phyloP scores from a whole-genome alignment of 805 yeast species.

The Wickerhamomyces hampshirensis region DNA sequence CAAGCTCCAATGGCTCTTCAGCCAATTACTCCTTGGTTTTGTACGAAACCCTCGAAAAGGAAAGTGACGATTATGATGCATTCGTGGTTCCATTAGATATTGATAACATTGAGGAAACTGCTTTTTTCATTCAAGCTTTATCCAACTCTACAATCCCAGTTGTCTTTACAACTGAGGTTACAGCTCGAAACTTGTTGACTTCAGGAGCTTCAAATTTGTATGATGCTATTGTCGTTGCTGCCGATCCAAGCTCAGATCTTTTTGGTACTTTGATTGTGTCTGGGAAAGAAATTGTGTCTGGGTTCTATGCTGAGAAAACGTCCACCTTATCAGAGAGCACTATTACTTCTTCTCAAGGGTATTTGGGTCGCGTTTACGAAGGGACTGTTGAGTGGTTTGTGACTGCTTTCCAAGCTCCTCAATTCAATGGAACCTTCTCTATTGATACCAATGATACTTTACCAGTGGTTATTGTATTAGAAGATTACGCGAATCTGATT shows the following conservation, averaged over 20 bases:
- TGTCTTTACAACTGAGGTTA: constrained; percentile 48
- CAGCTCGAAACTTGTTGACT: constrained; percentile 45
- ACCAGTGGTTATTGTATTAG: constrained; percentile 38
- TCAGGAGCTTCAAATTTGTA: constrained; percentile 50
- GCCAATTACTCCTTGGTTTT: constrained; percentile 28
- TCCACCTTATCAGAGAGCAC: constrained; percentile 44
- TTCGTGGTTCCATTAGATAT: constrained; percentile 47
- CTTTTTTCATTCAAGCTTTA: constrained; percentile 40
- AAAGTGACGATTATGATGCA: constrained; percentile 32
- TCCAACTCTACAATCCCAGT: constrained; percentile 34
- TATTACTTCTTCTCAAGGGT: constrained; percentile 34
- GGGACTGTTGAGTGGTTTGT: constrained; percentile 38
- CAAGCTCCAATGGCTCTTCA: constrained; percentile 13
- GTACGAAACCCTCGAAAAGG: constrained; percentile 31
- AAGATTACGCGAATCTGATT: constrained; percentile 42
- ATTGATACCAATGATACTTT: constrained; percentile 10
- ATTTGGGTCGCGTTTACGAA: constrained; percentile 43
- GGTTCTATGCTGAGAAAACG: constrained; percentile 45
- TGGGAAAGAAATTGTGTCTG: constrained; percentile 40
- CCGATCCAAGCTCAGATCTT: constrained; percentile 30
- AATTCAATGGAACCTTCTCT: constrained; percentile 9
- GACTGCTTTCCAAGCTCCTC: constrained; percentile 6
- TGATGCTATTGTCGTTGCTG: constrained; percentile 45
- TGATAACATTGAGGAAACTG: constrained; percentile 46
- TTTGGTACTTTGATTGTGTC: constrained; percentile 46